Conservation (phyloP, 805 yeast species). For the Phaffomyces opuntiae region DNA sequence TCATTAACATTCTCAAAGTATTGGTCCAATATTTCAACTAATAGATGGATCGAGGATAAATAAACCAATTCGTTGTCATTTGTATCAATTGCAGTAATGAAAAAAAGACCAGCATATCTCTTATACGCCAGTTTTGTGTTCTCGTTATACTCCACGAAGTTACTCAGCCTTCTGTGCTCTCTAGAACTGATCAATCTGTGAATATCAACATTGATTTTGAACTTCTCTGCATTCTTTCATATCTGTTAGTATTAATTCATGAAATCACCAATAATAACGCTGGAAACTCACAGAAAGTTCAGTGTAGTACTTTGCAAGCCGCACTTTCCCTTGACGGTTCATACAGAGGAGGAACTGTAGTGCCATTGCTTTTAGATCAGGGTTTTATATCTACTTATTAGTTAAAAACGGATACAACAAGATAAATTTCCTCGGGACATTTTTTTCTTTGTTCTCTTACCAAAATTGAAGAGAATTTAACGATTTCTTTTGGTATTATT, state of each 20-base stretch:
- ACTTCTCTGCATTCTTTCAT: conserved; percentile 36
- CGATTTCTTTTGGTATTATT: too few relatives aligned
- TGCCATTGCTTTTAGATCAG: conserved; percentile 42
- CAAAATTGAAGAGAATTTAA: too few relatives aligned
- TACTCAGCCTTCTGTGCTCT: conserved; percentile 78
- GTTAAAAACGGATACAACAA: neutral
- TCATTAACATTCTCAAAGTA: conserved; percentile 87
- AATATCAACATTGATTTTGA: conserved; percentile 48
- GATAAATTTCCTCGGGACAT: neutral
- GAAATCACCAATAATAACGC: too few relatives aligned
- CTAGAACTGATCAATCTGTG: conserved; percentile 76
- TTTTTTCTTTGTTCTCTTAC: neutral
- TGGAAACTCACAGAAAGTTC: conserved; percentile 30
- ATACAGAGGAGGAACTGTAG: conserved; percentile 76
- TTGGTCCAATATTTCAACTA: conserved; percentile 82
- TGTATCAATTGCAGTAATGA: conserved; percentile 76
- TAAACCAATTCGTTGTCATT: conserved; percentile 77
- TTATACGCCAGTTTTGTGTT: conserved; percentile 70
- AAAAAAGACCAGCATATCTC: conserved; percentile 87
- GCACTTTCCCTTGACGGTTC: conserved; percentile 89
- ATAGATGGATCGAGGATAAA: conserved; percentile 76
- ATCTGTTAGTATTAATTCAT: conserved; percentile 22
- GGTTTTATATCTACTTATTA: neutral
- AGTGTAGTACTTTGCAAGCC: conserved; percentile 76
- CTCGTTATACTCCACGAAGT: conserved; percentile 62